Evolutionary conservation across 371 early-diverging fungal species (phyloP).

Genomic region (Globomyces sp.): DNA sequence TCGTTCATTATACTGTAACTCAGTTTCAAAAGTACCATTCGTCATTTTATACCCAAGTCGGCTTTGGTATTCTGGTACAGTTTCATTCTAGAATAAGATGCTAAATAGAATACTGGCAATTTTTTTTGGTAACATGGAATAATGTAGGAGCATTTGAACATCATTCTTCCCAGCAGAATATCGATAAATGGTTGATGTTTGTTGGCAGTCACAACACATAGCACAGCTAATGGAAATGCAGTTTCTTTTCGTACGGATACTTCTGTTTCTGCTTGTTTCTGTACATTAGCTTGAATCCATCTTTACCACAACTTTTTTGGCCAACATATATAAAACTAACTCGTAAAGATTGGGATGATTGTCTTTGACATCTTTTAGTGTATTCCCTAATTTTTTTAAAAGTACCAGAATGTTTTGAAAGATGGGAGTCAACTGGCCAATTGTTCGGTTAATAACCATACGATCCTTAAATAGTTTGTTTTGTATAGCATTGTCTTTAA

Average conservation of each 20-base stretch:
- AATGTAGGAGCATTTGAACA: conserved; percentile 75
- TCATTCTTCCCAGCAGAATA: conserved; percentile 70
- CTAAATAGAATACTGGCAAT: neutral
- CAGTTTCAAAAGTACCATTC: conserved; percentile 56
- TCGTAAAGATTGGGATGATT: conserved; percentile 50
- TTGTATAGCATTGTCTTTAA: conserved; percentile 20
- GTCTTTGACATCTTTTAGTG: conserved; percentile 41
- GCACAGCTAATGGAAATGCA: conserved; percentile 72
- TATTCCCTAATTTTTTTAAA: conserved; percentile 37
- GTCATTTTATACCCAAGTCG: conserved; percentile 54
- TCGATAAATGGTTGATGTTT: conserved; percentile 61
- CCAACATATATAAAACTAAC: conserved; percentile 62
- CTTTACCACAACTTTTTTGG: conserved; percentile 64
- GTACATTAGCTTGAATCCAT: neutral
- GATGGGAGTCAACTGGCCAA: conserved; percentile 59
- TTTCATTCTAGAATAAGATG: conserved; percentile 24
- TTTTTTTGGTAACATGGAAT: conserved; percentile 63
- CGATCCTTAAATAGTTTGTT: conserved; percentile 11
- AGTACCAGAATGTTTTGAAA: conserved; percentile 49
- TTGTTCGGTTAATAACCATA: conserved; percentile 40
- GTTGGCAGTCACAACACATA: conserved; percentile 60
- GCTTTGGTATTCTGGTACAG: conserved; percentile 44
- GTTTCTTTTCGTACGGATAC: conserved; percentile 59
- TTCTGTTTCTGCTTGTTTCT: conserved; percentile 76
- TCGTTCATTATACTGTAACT: conserved; percentile 62